These are phyloP conservation scores for Torrubiella hemipterigena DNA, from an alignment of 2,329 filamentous ascomycete genomes.

Conservation along the genomic window DNA sequence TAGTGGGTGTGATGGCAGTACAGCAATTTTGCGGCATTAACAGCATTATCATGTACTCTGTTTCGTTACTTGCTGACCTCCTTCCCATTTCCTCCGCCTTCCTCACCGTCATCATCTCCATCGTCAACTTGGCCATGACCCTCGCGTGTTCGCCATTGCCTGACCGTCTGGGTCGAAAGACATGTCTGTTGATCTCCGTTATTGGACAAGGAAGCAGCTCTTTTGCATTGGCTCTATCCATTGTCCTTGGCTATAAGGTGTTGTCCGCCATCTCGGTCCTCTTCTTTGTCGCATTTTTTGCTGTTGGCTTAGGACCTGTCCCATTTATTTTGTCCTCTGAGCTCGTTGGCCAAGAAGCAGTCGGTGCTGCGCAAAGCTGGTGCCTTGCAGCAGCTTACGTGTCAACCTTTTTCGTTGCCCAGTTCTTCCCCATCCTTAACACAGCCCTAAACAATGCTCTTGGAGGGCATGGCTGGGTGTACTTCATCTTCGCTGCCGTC, in stretches of 20 bases:
- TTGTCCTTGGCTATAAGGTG: conserved; percentile 58
- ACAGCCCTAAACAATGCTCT: conserved; percentile 50
- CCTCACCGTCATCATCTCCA: conserved; percentile 77
- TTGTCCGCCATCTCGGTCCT: conserved; percentile 74
- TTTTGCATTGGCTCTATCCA: conserved; percentile 66
- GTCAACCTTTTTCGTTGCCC: conserved; percentile 82
- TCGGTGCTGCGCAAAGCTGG: conserved; percentile 85
- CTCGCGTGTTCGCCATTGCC: conserved; percentile 70
- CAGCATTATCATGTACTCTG: conserved; percentile 97
- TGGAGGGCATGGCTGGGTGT: conserved; percentile 69
- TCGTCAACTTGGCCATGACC: conserved; percentile 77
- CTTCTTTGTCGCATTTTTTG: conserved; percentile 81
- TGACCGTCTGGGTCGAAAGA: conserved; percentile 79
- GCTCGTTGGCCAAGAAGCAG: conserved; percentile 79
- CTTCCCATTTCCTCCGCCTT: conserved; percentile 71
- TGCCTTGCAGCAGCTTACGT: conserved; percentile 79
- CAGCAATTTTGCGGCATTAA: conserved; percentile 94
- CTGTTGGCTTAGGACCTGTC: conserved; percentile 80
- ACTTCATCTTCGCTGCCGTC: conserved; percentile 78
- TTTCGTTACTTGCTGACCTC: conserved; percentile 71
- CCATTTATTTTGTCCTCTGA: conserved; percentile 92
- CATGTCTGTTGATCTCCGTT: conserved; percentile 72
- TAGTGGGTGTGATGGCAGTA: conserved; percentile 81
- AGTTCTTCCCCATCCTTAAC: conserved; percentile 88
- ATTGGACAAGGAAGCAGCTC: conserved; percentile 73